Conservation (phyloP, 805 yeast genomes). For the Alloascoidea africana region DNA sequence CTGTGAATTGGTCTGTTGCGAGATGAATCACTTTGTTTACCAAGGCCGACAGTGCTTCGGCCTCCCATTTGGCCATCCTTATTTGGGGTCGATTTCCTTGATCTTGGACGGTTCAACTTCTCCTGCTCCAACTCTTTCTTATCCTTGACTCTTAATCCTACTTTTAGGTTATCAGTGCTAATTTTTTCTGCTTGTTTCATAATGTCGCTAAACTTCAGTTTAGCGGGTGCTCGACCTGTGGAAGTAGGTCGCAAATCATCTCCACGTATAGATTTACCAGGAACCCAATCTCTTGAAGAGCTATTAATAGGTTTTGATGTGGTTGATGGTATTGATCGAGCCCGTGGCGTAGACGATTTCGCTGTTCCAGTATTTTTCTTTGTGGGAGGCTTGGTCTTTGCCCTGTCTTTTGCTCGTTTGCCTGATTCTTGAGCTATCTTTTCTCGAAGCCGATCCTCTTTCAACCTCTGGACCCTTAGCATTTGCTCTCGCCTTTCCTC, state of each 20-base stretch:
- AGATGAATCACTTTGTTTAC: too few relatives aligned
- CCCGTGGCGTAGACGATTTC: not conserved
- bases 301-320: constrained; percentile 3
- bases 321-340: constrained; percentile 3
- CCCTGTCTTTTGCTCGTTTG: constrained; percentile 18
- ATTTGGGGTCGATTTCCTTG: constrained; percentile 6
- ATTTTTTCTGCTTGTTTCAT: constrained; percentile 54
- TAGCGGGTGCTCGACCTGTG: constrained; percentile 15
- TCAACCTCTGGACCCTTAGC: constrained; percentile 12
- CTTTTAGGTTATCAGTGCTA: constrained; percentile 31
- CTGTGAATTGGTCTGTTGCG: too few relatives aligned
- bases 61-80: too few relatives aligned
- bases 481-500: constrained; percentile 10
- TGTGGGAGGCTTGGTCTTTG: constrained; percentile 6
- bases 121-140: constrained; percentile 8
- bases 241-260: constrained; percentile 1
- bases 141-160: constrained; percentile 20
- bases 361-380: constrained; percentile 8
- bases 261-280: not conserved
- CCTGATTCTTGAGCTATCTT: constrained; percentile 9
- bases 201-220: constrained; percentile 47
- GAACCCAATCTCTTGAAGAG: constrained; percentile 1
- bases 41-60: too few relatives aligned
- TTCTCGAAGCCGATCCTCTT: constrained; percentile 13
- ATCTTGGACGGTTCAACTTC: constrained; percentile 4